A percentile compares a stretch with the other conserved stretches of the same genome.
phyloP scores from a whole-genome alignment of 257 asterid species.

The Craterostigma plantagineum region DNA sequence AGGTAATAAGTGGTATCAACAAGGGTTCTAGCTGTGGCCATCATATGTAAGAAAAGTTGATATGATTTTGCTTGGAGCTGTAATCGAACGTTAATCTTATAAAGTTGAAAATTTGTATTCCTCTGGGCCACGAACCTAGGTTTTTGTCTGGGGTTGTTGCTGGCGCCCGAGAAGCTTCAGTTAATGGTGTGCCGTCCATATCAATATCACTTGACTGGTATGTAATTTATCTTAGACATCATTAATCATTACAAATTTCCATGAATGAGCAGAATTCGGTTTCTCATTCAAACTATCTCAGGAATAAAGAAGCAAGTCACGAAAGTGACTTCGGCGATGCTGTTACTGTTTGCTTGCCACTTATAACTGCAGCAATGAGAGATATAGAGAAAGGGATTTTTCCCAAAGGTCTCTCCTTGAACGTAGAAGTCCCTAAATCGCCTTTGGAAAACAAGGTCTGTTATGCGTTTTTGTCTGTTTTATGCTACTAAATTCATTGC shows the following conservation, averaged over 20 bases:
- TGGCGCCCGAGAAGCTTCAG: constrained; percentile 90
- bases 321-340: constrained; percentile 93
- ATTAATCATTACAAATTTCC: background rate
- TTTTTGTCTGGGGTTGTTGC: constrained; percentile 79
- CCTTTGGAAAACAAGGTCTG: constrained; percentile 71
- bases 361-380: constrained; percentile 55
- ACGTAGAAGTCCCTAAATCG: constrained; percentile 59
- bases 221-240: constrained; percentile 8
- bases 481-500: too few species aligned
- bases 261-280: background rate
- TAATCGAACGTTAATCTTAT: background rate
- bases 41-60: constrained; percentile 35
- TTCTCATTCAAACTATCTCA: constrained; percentile 13
- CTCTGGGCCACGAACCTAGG: constrained; percentile 22
- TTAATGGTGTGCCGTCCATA: constrained; percentile 79
- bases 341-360: constrained; percentile 57
- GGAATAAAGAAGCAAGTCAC: constrained; percentile 67
- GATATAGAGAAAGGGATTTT: constrained; percentile 67
- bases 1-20: constrained; percentile 92
- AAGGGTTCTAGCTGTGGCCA: constrained; percentile 84
- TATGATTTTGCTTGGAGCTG: background rate
- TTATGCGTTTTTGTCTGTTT: background rate
- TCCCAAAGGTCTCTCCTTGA: constrained; percentile 55
- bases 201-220: constrained; percentile 90
- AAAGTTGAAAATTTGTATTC: background rate